Base-by-base conservation (phyloP, 768 basidiomycete genomes). In the Pisolithus microcarpus region DNA sequence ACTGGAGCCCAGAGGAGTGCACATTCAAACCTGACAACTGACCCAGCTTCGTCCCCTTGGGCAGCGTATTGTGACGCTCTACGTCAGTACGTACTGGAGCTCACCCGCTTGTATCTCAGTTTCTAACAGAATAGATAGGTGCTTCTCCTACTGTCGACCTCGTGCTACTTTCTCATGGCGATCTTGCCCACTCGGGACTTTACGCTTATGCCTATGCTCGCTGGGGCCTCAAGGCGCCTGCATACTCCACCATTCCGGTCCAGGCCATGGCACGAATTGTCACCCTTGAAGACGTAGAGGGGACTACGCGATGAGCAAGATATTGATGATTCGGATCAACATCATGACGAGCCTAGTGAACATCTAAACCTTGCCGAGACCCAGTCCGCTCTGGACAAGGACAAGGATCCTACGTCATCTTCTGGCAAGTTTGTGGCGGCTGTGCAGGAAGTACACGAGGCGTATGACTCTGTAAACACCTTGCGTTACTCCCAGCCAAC, bases 221-320 rank as follows among this genome's bases (percentile, higher is more conserved):
- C 64, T 93, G 91, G 86, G 85, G 84, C 19, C 75, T 98, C 38
- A 85, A 79, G 52, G 93, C 93, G 19, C 91, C 93, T 3, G 84
- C 92, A 18, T 99, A 98, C 65, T 87, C 90, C 0, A 95, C 94
- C 2, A 79, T 97, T 24, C 95, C 95, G 36, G 92, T 96, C 0
- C 91, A 94, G 58, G 91, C 94, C 50, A 95, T 93, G 85, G 95
- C 89, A 4, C 78, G 91, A 31, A 90, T 97, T 39, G 91, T 91
- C 15, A 86, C 88, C 2, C 79, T 86, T 6, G 91, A 97, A 66
- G 93, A 96, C 60, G 78, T 86, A 1, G 90, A 93, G 58, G 82
- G 83, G 13, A n/a, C 76, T 91, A 16, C 75, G 86, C 39, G 84
- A 85, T 42, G 85, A 91, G 63, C 78, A 88, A 58, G 80, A 84